phyloP scores from a whole-genome alignment of 768 basidiomycete genomes.

The Lentinula sp. region DNA sequence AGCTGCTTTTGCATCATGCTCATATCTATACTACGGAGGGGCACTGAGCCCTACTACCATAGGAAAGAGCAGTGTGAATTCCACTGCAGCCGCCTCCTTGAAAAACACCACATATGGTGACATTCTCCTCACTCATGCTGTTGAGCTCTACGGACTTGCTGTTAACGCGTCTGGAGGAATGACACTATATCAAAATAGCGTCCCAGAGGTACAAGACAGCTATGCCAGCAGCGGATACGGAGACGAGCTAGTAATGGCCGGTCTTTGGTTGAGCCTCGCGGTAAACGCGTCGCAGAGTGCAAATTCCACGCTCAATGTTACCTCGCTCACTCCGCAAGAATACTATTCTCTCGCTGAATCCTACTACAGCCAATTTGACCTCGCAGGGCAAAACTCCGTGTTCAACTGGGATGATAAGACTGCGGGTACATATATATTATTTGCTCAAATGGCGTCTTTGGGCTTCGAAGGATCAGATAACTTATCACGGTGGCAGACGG shows the following conservation, averaged over 20 bases:
- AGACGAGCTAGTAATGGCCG: constrained; percentile 73
- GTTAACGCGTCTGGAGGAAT: constrained; percentile 56
- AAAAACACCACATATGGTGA: constrained; percentile 68
- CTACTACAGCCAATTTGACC: constrained; percentile 51
- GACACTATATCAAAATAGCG: constrained; percentile 62
- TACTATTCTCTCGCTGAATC: constrained; percentile 58
- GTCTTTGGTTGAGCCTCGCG: constrained; percentile 70
- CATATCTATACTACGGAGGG: constrained; percentile 68
- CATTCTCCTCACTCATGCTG: constrained; percentile 67
- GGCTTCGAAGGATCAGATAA: constrained; percentile 50
- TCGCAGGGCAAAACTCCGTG: constrained; percentile 46
- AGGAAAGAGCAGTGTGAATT: constrained; percentile 19
- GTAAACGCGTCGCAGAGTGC: constrained; percentile 29
- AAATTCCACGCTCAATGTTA: constrained; percentile 24
- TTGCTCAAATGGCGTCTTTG: constrained; percentile 63
- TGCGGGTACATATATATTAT: constrained; percentile 70
- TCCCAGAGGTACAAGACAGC: constrained; percentile 53
- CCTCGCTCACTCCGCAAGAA: constrained; percentile 10
- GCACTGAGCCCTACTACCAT: constrained; percentile 36
- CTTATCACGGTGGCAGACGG: constrained; percentile 56
- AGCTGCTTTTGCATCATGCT: constrained; percentile 84
- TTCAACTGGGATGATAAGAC: constrained; percentile 91
- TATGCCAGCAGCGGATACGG: constrained; percentile 70
- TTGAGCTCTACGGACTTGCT: constrained; percentile 71
- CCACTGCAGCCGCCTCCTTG: constrained; percentile 58